These are phyloP conservation scores for Aspergillus luchuensis DNA, from an alignment of 2,329 filamentous ascomycete species.

Conservation along the genomic window DNA sequence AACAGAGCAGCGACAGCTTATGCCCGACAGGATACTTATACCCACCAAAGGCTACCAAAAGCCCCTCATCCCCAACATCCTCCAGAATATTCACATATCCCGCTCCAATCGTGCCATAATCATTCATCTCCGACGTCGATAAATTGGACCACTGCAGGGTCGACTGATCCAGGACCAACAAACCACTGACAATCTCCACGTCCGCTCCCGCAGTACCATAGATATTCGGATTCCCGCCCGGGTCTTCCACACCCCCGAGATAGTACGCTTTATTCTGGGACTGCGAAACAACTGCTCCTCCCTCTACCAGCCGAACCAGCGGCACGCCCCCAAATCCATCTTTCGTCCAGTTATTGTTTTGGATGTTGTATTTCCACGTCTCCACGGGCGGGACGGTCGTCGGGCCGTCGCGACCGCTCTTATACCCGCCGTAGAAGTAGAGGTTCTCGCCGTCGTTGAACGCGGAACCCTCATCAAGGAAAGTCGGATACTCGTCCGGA, in stretches of 20 bases:
- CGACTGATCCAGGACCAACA: constrained; percentile 5
- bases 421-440: constrained; percentile 14
- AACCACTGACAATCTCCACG: constrained; percentile 4
- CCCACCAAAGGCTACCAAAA: constrained; percentile 13
- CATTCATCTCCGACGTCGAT: constrained; percentile 8
- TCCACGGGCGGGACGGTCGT: constrained; percentile 5
- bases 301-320: constrained; percentile 4
- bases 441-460: constrained; percentile 9
- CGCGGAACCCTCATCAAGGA: constrained; percentile 6
- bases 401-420: not conserved
- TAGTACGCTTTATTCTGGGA: constrained; percentile 12
- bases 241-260: constrained; percentile 4
- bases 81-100: constrained; percentile 13
- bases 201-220: constrained; percentile 4
- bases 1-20: constrained; percentile 4
- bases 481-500: constrained; percentile 2
- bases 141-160: constrained; percentile 9
- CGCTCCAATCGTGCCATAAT: constrained; percentile 8
- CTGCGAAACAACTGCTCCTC: constrained; percentile 3
- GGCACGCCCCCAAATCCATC: constrained; percentile 4
- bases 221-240: constrained; percentile 9
- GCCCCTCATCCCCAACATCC: constrained; percentile 8
- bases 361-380: constrained; percentile 12
- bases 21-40: constrained; percentile 11
- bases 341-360: constrained; percentile 6